These are phyloP conservation scores for Citeromyces nyonsensis DNA, from an alignment of 805 yeast species.

Conservation along the genomic window DNA sequence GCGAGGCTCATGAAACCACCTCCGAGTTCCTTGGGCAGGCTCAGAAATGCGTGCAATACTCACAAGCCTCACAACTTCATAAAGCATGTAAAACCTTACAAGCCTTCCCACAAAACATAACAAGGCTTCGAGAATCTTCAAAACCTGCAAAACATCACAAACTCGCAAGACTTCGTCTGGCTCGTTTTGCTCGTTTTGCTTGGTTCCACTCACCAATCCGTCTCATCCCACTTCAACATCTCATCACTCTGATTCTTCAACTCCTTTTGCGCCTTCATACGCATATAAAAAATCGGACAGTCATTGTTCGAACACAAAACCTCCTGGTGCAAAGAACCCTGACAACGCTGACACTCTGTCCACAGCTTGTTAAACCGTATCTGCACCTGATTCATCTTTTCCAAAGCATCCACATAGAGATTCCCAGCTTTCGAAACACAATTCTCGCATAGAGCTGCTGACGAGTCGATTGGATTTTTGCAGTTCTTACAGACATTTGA, in stretches of 20 bases:
- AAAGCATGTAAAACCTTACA: too few relatives aligned
- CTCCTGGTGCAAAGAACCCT: conserved; percentile 90
- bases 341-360: conserved; percentile 98
- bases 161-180: too few relatives aligned
- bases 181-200: too few relatives aligned
- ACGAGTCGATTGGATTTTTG: conserved; percentile 54
- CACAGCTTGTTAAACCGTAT: conserved; percentile 75
- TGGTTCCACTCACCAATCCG: conserved; percentile 26
- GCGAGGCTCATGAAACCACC: too few relatives aligned
- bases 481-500: conserved; percentile 84
- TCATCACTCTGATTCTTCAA: conserved; percentile 40
- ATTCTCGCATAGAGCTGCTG: conserved; percentile 66
- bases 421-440: conserved; percentile 65
- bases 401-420: conserved; percentile 67
- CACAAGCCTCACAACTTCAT: too few relatives aligned
- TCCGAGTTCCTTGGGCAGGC: too few relatives aligned
- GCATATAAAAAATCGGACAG: conserved; percentile 95
- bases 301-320: conserved; percentile 91
- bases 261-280: conserved; percentile 76
- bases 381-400: conserved; percentile 68
- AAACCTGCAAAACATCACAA: too few relatives aligned
- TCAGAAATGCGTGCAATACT: too few relatives aligned
- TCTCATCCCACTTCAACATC: conserved; percentile 48
- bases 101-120: too few relatives aligned
- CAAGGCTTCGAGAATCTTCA: too few relatives aligned